phyloP scores from a whole-genome alignment of 768 basidiomycete species.

The Butyriboletus loyo region DNA sequence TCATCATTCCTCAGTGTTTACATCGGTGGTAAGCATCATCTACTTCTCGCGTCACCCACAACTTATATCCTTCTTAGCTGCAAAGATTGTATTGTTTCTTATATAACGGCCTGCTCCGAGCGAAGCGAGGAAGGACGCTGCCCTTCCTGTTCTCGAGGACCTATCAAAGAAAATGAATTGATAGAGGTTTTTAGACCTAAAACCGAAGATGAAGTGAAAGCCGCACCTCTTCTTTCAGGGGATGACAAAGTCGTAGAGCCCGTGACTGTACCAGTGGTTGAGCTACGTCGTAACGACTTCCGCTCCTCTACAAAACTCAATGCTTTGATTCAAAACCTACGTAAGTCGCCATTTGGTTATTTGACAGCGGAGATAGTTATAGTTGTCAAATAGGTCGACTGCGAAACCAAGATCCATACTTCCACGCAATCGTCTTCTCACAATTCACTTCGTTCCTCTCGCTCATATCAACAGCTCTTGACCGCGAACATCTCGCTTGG shows the following conservation, averaged over 20 bases:
- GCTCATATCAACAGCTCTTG: constrained; percentile 67
- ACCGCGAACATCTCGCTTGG: constrained; percentile 64
- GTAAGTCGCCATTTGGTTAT: constrained; percentile 37
- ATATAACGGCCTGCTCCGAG: constrained; percentile 65
- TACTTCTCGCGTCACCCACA: neutral
- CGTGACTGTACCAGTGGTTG: constrained; percentile 41
- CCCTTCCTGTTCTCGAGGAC: constrained; percentile 74
- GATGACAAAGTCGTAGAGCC: constrained; percentile 17
- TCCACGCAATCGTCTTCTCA: constrained; percentile 85
- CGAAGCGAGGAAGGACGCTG: constrained; percentile 70
- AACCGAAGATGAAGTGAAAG: constrained; percentile 1
- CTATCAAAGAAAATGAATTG: constrained; percentile 60
- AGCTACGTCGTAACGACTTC: constrained; percentile 78
- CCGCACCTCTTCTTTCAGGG: neutral
- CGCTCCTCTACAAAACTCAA: constrained; percentile 88
- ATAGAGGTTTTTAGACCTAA: constrained; percentile 55
- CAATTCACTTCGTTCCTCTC: constrained; percentile 89
- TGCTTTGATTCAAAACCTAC: constrained; percentile 71
- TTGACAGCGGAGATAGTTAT: neutral
- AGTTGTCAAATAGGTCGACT: constrained; percentile 46
- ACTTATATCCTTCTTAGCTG: constrained; percentile 48
- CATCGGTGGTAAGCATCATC: constrained; percentile 59
- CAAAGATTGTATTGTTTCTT: constrained; percentile 84
- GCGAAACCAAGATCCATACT: constrained; percentile 67
- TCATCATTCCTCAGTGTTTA: constrained; percentile 71